Evolutionary conservation across 179 eudicot species (phyloP), one percentile per base, ranked within the genome.

Genomic region (Spergularia azorica): DNA sequence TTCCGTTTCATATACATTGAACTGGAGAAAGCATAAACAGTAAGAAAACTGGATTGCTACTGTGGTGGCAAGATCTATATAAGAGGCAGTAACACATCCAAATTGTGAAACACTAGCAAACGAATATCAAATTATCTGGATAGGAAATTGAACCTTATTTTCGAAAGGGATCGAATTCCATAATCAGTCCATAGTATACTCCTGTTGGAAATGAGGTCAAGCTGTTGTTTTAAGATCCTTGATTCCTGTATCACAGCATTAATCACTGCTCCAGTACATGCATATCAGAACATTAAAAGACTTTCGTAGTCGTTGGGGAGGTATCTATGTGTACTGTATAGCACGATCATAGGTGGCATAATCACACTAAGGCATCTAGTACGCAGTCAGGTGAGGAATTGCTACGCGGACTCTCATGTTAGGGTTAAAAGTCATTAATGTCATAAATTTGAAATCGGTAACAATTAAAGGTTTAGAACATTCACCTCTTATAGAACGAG

Each of bases 1-100:
- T 95, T 95, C 79, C 83, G 86, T 84, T 93, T 88, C 99, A 95
- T 91, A 88, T 93, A 95, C 83, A 95, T 17, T 66, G 99, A 90
- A 79, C 99, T 95, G 88, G 18, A 43, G 26, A 77, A 86, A 39
- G 77, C 17, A 62, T 16, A 51, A 17, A 58, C 14, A 75, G 26
- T 38, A 12, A 8, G 72, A 67, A 3, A n/a, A 56, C 6, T 48
- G 38, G 63, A 55, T 54, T 26, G 32, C 32, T 26, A 26, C 32
- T 26, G 32, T 26, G 32, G 32, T 26, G 32, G 32, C 32, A 26
- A 26, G 32, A 26, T 56, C 32, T 54, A 67, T 56, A 39, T 7
- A 38, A 51, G 10, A 57, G 39, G 43, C 54, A 58, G 54, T 21
- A 55, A 64, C 46, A 43, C 32, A 26, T 63, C 39, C 38, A 21